Evolutionary conservation across 495 filamentous ascomycete genomes (phyloP), one percentile per base, ranked within the genome.

Genomic region (Penicillium flavigenum): DNA sequence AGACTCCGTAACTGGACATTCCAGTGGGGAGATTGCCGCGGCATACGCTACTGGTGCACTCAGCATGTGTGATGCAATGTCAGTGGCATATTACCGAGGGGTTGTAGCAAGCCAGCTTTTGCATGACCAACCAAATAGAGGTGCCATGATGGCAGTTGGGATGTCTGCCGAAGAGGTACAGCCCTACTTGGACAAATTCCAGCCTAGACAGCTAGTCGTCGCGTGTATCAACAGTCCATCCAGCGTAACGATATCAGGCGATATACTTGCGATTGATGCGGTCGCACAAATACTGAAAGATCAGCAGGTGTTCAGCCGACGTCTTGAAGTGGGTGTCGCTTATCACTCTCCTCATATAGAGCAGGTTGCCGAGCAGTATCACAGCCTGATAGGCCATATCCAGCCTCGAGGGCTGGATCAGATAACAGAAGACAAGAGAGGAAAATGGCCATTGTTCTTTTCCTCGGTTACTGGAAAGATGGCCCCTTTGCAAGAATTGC

Each of bases 321-420:
- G 74, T 12, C 76, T 88, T 0, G 67, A 73, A 16, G 83, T 88
- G n/a, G 75, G 81, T 29, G 71, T 78, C 22, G 86, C 85, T 1
- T 89, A 85, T 58, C 86, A 89, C 61, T 87, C 84, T 2, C 77
- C 79, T 48, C 82, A 88, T 57, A 88, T 88, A 79, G n/a, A 54
- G 4, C 47, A 47, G 3, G 51, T 75, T 26, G 61, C 61, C 0
- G 54, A 61, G 12, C 34, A 59, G 0, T 76, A 74, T 53, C 31
- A 63, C 1, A 49, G 61, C 17, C 38, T 63, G 1, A 61, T 73
- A 14, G 19, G 48, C 1, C 43, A 29, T 55, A 74, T 43, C 20
- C 34, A 34, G 26, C 57, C 26, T 4, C 19, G 17, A 20, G 10
- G 47, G 11, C 19, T 27, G 27, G 20, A 12, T 9, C 10, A 24